Conservation (phyloP, 495 filamentous ascomycete genomes). For the Talaromyces wortmannii region DNA sequence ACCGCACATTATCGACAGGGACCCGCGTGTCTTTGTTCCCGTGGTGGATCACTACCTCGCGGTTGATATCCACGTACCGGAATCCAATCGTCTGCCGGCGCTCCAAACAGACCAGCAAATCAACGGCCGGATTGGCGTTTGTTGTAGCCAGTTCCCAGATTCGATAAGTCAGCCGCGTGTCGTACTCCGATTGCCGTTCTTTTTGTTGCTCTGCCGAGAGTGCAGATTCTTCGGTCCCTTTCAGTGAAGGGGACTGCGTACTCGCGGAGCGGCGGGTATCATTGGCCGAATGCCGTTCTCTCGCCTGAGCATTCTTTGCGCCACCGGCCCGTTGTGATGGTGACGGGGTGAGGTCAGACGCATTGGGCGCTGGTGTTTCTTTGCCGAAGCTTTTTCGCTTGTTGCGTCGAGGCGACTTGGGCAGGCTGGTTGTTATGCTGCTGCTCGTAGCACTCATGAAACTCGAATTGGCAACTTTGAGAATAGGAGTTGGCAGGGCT, state of each 20-base stretch:
- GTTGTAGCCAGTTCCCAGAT: constrained; percentile 95
- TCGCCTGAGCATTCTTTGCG: neutral
- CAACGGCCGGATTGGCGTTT: constrained; percentile 88
- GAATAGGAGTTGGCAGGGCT: constrained; percentile 81
- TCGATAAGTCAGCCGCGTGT: constrained; percentile 76
- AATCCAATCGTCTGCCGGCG: constrained; percentile 90
- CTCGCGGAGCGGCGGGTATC: neutral
- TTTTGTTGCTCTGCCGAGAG: constrained; percentile 27
- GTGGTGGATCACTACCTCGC: constrained; percentile 88
- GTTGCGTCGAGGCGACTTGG: constrained; percentile 58
- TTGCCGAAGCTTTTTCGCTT: constrained; percentile 53
- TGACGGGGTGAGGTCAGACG: constrained; percentile 5
- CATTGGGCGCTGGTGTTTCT: constrained; percentile 23
- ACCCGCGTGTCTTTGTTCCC: constrained; percentile 87
- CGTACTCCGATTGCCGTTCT: constrained; percentile 74
- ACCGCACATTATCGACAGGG: constrained; percentile 88
- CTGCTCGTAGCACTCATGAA: constrained; percentile 91
- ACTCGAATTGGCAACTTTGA: constrained; percentile 89
- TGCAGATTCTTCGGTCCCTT: constrained; percentile 20
- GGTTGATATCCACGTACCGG: constrained; percentile 90
- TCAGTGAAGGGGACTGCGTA: neutral
- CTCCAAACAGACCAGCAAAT: constrained; percentile 89
- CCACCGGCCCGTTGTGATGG: no score
- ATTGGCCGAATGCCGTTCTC: neutral
- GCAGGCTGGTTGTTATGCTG: constrained; percentile 77